Evolutionary conservation across 768 basidiomycete genomes (phyloP).

Genomic region (Russula lepida): DNA sequence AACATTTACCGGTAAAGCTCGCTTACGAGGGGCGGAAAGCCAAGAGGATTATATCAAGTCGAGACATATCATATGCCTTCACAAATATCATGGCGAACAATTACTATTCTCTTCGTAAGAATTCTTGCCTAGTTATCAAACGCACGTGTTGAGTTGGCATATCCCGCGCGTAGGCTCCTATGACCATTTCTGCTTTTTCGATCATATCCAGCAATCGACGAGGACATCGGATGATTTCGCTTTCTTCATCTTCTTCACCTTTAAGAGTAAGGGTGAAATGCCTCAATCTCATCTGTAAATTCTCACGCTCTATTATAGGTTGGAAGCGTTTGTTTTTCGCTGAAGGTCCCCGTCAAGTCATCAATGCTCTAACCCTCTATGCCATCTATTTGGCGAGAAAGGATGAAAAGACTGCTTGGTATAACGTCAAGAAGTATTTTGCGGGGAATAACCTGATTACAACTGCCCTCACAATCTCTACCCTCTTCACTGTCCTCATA

Average conservation of each 20-base stretch:
- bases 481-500: constrained; percentile 83
- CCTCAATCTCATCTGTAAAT: background rate
- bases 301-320: constrained; percentile 33
- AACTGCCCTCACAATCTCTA: constrained; percentile 77
- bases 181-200: constrained; percentile 97
- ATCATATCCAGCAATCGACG: constrained; percentile 91
- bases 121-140: constrained; percentile 1
- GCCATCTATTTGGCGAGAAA: constrained; percentile 67
- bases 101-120: constrained; percentile 90
- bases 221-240: constrained; percentile 97
- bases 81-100: constrained; percentile 96
- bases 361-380: constrained; percentile 96
- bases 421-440: constrained; percentile 73
- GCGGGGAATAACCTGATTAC: constrained; percentile 58
- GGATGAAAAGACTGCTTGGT: constrained; percentile 44
- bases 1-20: constrained; percentile 39
- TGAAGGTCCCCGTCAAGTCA: constrained; percentile 93
- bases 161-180: constrained; percentile 59
- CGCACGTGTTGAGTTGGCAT: background rate
- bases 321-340: constrained; percentile 88
- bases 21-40: constrained; percentile 90
- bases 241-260: constrained; percentile 98
- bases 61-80: constrained; percentile 97
- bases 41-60: constrained; percentile 87
- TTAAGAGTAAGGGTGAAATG: constrained; percentile 70